phyloP scores from a whole-genome alignment of 805 yeast genomes.

The Lachancea nothofagi region DNA sequence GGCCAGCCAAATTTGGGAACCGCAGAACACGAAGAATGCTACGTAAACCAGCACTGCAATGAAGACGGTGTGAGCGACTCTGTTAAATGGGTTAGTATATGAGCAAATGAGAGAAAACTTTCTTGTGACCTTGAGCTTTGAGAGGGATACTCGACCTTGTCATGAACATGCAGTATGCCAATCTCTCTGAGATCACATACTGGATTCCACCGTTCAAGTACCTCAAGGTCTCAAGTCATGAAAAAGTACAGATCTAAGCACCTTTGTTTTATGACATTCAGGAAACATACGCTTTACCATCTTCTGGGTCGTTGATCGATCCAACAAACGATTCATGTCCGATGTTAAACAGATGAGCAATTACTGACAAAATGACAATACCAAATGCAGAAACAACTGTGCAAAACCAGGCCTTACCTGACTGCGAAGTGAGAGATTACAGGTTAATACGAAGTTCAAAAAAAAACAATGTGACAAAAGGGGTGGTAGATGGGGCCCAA shows the following conservation, averaged over 20 bases:
- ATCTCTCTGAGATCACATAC: not conserved
- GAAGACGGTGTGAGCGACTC: constrained; percentile 84
- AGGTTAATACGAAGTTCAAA: constrained; percentile 1
- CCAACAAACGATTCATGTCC: constrained; percentile 93
- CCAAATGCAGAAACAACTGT: constrained; percentile 91
- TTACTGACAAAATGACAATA: constrained; percentile 74
- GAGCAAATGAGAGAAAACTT: constrained; percentile 3
- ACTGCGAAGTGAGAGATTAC: constrained; percentile 31
- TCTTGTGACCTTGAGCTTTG: too few relatives aligned
- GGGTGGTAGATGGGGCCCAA: not conserved
- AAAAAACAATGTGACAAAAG: not conserved
- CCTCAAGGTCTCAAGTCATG: constrained; percentile 23
- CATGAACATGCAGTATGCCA: too few relatives aligned
- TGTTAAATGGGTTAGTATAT: constrained; percentile 16
- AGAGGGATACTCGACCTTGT: too few relatives aligned
- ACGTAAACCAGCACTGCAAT: constrained; percentile 83
- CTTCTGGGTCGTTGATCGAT: constrained; percentile 81
- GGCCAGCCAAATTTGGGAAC: constrained; percentile 67
- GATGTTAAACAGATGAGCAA: constrained; percentile 73
- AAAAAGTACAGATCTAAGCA: too few relatives aligned
- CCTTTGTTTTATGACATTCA: constrained; percentile 9
- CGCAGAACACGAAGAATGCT: constrained; percentile 81
- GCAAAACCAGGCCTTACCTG: constrained; percentile 92
- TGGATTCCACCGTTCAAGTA: not conserved
- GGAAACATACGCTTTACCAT: constrained; percentile 64